phyloP scores from a whole-genome alignment of 2,329 filamentous ascomycete species.

The Alternaria sp. region DNA sequence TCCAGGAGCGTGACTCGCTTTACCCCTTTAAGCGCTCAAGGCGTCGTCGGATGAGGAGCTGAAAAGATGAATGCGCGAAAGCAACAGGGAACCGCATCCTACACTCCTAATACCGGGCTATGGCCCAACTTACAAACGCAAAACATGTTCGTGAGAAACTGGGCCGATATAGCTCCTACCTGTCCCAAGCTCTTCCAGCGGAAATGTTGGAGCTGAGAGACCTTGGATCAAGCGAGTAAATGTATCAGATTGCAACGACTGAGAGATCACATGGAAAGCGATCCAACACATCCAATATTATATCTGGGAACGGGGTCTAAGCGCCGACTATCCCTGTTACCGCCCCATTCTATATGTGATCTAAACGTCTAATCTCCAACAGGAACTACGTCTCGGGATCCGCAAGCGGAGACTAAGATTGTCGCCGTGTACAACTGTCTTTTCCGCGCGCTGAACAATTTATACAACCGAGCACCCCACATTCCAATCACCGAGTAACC shows the following conservation, averaged over 20 bases:
- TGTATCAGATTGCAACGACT: too few species aligned
- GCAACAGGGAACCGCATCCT: not conserved
- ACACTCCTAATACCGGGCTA: not conserved
- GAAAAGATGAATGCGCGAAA: slow-evolving; percentile 2
- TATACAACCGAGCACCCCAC: slow-evolving; percentile 66
- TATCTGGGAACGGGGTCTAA: too few species aligned
- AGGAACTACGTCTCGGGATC: slow-evolving; percentile 57
- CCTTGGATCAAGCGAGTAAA: too few species aligned
- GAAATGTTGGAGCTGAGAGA: not conserved
- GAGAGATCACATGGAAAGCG: too few species aligned
- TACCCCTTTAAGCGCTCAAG: not conserved
- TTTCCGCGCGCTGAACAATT: slow-evolving; percentile 70
- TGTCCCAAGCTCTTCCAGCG: slow-evolving; percentile 17
- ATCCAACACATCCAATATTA: too few species aligned
- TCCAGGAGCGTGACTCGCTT: not conserved
- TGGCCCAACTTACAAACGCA: not conserved
- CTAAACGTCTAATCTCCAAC: too few species aligned
- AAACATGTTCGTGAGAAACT: slow-evolving; percentile 22
- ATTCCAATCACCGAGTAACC: slow-evolving; percentile 61
- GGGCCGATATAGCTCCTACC: slow-evolving; percentile 27
- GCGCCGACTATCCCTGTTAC: too few species aligned
- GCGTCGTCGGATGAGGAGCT: not conserved
- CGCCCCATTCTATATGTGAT: too few species aligned
- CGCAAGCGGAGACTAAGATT: slow-evolving; percentile 67
- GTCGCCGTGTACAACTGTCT: slow-evolving; percentile 68